These are phyloP conservation scores for Puccinia coronata DNA, from an alignment of 1,284 basidiomycete genomes.

Conservation along the genomic window DNA sequence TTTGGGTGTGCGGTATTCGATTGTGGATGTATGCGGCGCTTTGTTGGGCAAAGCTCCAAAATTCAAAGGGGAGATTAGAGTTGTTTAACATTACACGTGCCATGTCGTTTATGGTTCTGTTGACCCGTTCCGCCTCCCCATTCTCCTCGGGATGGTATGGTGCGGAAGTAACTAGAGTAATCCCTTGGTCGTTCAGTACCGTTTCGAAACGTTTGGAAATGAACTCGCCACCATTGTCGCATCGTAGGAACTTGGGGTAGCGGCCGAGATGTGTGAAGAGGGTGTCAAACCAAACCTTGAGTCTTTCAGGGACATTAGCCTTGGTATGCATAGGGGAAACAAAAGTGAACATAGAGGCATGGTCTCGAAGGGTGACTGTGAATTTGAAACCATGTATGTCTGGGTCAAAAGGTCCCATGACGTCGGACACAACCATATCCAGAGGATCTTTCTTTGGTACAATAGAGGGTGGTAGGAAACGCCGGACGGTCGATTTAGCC, in stretches of 20 bases:
- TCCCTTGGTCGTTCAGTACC: background rate
- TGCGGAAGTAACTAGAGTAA: background rate
- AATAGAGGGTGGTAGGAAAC: background rate
- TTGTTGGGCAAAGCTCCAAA: conserved; percentile 23
- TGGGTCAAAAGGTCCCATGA: conserved; percentile 24
- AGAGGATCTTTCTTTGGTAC: background rate
- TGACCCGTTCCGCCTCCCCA: conserved; percentile 20
- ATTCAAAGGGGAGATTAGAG: background rate
- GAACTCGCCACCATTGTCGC: conserved; percentile 11
- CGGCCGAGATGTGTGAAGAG: background rate
- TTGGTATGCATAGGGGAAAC: background rate
- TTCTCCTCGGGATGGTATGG: conserved; percentile 24
- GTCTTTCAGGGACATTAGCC: background rate
- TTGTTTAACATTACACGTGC: too few relatives aligned
- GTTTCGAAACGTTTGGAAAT: background rate
- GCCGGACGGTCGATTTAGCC: background rate
- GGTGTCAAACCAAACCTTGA: background rate
- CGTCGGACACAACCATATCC: background rate
- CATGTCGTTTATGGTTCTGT: conserved; percentile 21
- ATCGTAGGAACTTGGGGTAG: background rate
- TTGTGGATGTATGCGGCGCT: background rate
- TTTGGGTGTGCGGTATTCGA: background rate
- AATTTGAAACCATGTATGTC: background rate
- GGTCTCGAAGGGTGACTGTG: background rate
- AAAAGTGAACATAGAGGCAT: background rate